Percentiles rank a stretch among this genome's conserved stretches.
phyloP scores from a whole-genome alignment of 441 rosid genomes.

The Pelargonium fulgidum region DNA sequence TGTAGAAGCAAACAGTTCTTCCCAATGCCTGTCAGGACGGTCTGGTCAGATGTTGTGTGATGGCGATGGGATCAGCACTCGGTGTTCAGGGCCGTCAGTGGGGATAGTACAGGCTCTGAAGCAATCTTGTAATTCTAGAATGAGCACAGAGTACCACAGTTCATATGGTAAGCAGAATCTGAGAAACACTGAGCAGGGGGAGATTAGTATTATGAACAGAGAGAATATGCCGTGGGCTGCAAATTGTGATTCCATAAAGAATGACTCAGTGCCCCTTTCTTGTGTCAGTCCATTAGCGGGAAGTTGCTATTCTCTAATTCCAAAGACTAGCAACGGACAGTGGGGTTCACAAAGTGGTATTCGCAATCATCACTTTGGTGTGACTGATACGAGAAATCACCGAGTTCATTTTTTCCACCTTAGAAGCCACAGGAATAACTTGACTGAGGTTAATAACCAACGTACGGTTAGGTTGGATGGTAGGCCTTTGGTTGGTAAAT shows the following conservation, averaged over 20 bases:
- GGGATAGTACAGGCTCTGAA: slow-evolving; percentile 2
- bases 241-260: background rate
- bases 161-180: slow-evolving; percentile 13
- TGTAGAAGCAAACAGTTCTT: slow-evolving; percentile 6
- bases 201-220: slow-evolving; percentile 21
- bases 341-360: slow-evolving; percentile 13
- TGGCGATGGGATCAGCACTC: slow-evolving; percentile 1
- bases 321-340: slow-evolving; percentile 5
- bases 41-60: slow-evolving; percentile 1
- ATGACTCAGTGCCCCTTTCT: background rate
- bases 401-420: slow-evolving; percentile 5
- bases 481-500: slow-evolving; percentile 17
- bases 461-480: slow-evolving; percentile 19
- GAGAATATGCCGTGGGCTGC: slow-evolving; percentile 27
- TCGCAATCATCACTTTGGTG: slow-evolving; percentile 8
- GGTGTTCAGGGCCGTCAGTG: slow-evolving; percentile 5
- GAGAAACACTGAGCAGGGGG: slow-evolving; percentile 1
- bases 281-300: slow-evolving; percentile 11
- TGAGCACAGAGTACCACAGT: slow-evolving; percentile 8
- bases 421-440: slow-evolving; percentile 10
- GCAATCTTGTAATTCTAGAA: slow-evolving; percentile 4
- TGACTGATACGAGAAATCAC: slow-evolving; percentile 15
- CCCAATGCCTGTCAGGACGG: slow-evolving; percentile 3
- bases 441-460: slow-evolving; percentile 10
- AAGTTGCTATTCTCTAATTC: slow-evolving; percentile 14